phyloP scores from a whole-genome alignment of 768 basidiomycete genomes.

The Leccinum obscurum region DNA sequence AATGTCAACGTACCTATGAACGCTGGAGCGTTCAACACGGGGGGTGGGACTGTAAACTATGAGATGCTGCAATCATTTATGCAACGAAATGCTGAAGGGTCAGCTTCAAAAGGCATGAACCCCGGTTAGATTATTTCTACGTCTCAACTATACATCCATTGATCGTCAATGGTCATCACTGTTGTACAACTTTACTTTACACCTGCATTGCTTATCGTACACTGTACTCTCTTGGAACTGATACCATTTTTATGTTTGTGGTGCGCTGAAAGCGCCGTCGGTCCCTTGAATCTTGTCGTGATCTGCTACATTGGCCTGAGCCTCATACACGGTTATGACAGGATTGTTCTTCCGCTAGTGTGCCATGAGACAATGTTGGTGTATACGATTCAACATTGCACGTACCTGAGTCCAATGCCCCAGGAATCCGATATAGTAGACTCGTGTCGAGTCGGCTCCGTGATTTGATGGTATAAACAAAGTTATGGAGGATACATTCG shows the following conservation, averaged over 20 bases:
- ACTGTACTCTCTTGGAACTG: constrained; percentile 1
- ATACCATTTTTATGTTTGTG: constrained; percentile 34
- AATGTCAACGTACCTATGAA: constrained; percentile 11
- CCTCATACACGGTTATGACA: constrained; percentile 84
- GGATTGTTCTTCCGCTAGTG: constrained; percentile 72
- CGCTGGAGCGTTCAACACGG: constrained; percentile 25
- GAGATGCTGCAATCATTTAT: constrained; percentile 51
- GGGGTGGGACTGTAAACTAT: constrained; percentile 31
- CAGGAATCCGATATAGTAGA: constrained; percentile 86
- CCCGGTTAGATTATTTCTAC: constrained; percentile 11
- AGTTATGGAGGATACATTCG: constrained; percentile 77
- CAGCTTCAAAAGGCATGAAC: constrained; percentile 22
- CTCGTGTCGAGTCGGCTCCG: constrained; percentile 70
- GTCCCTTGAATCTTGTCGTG: constrained; percentile 86
- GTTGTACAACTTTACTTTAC: constrained; percentile 17
- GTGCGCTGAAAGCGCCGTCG: constrained; percentile 54
- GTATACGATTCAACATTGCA: neutral
- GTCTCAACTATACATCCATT: neutral
- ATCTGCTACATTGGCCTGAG: constrained; percentile 84
- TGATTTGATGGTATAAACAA: constrained; percentile 79
- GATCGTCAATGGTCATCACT: neutral
- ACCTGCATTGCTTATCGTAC: constrained; percentile 5
- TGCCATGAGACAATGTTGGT: neutral
- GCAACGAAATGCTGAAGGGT: constrained; percentile 39
- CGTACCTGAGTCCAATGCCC: constrained; percentile 80